A percentile compares a stretch with the other conserved stretches of the same genome.
These are phyloP conservation scores for Aspergillus carlsbadensis DNA, from an alignment of 495 filamentous ascomycete species.

Conservation along the genomic window DNA sequence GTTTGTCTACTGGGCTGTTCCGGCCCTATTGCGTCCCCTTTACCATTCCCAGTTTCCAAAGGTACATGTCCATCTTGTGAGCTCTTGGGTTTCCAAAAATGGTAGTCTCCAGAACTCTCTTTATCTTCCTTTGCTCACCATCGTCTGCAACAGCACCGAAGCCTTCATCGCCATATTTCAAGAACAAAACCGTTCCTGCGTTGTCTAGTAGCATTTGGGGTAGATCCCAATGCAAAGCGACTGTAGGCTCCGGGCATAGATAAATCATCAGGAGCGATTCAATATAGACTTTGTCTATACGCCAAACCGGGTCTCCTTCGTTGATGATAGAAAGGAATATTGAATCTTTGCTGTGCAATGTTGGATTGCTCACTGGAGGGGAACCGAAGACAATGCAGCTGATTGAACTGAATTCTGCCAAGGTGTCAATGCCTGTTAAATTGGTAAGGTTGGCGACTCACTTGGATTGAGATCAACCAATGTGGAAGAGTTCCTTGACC, in stretches of 20 bases:
- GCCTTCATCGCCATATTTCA: conserved; percentile 5
- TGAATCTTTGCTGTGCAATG: conserved; percentile 53
- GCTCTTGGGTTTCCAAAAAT: conserved; percentile 12
- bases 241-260: conserved; percentile 54
- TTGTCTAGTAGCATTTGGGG: conserved; percentile 6
- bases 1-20: too few species aligned
- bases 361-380: conserved; percentile 70
- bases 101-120: not conserved
- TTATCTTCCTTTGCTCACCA: conserved; percentile 1
- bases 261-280: conserved; percentile 69
- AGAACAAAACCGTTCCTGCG: conserved; percentile 1
- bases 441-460: not conserved
- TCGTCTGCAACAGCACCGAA: not conserved
- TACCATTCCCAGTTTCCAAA: conserved; percentile 4
- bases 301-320: conserved; percentile 76
- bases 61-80: conserved; percentile 12
- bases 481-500: conserved; percentile 25
- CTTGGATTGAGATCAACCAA: not conserved
- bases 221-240: not conserved
- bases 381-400: conserved; percentile 79
- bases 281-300: conserved; percentile 74
- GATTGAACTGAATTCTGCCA: conserved; percentile 29
- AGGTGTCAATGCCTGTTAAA: not conserved
- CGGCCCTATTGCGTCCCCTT: not conserved
- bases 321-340: conserved; percentile 78